Percentiles rank a stretch among this genome's conserved stretches.
Evolutionary conservation across 2,329 filamentous ascomycete species (phyloP).

Genomic region (Talaromyces sp.): DNA sequence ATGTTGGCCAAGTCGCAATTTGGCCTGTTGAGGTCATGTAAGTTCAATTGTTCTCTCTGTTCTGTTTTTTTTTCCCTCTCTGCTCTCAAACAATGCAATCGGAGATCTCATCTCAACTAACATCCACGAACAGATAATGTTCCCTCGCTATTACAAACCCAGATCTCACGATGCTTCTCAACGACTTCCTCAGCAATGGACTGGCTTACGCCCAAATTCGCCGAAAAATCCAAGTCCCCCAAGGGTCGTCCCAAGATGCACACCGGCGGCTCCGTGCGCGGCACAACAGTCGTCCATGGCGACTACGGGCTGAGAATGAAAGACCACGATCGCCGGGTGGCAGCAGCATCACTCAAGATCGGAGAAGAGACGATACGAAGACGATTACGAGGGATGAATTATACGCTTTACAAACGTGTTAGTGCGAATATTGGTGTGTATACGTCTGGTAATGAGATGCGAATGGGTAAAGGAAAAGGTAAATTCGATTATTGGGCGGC

Average conservation of each 20-base stretch:
- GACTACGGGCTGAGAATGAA: slow-evolving; percentile 92
- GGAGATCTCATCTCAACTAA: slow-evolving; percentile 18
- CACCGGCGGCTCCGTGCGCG: slow-evolving; percentile 84
- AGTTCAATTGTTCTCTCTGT: slow-evolving; percentile 14
- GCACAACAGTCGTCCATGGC: slow-evolving; percentile 93
- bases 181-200: slow-evolving; percentile 58
- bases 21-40: slow-evolving; percentile 32
- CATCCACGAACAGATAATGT: slow-evolving; percentile 21
- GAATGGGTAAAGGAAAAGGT: slow-evolving; percentile 99
- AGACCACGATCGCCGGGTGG: slow-evolving; percentile 88
- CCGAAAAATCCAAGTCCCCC: slow-evolving; percentile 78
- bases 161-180: slow-evolving; percentile 62
- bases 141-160: slow-evolving; percentile 24
- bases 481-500: slow-evolving; percentile 95
- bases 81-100: background rate
- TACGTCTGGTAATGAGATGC: slow-evolving; percentile 88
- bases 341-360: slow-evolving; percentile 77
- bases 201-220: slow-evolving; percentile 77
- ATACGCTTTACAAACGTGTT: slow-evolving; percentile 85
- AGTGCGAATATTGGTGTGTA: slow-evolving; percentile 93
- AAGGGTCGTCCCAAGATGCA: slow-evolving; percentile 84
- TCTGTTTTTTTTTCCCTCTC: background rate
- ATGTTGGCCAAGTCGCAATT: slow-evolving; percentile 33
- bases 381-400: slow-evolving; percentile 83
- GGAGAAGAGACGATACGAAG: slow-evolving; percentile 91